Evolutionary conservation across 2,329 filamentous ascomycete genomes (phyloP), one percentile per base, ranked within the genome.

Genomic region (Elsinoe ampelina): DNA sequence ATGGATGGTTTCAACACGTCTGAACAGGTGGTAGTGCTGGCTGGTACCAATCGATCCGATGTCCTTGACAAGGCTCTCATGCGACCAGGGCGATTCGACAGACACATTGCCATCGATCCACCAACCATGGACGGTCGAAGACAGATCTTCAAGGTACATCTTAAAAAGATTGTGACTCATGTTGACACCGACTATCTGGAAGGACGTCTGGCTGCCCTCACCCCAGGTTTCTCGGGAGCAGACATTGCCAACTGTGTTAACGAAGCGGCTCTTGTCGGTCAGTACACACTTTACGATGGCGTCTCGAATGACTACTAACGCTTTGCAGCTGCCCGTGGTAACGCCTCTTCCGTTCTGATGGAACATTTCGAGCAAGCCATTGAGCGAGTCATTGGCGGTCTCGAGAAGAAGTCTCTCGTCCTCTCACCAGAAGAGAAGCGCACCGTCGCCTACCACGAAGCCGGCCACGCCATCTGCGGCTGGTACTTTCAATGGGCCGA

Each of bases 1-100:
- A 98, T 98, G 93, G 93, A 98, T 70, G 93, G 92, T 58, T 97
- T 97, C 83, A 96, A 96, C 73, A 97, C 92, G 6, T 83, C 86
- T 1, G 92, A 97, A 67, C 92, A 97, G 74, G 88, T 98, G 41
- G 92, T 98, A 55, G 93, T 98, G 32, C 80, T 98, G 60, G 93
- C 93, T 50, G 93, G 93, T 75, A 98, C 93, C 57, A 98, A 98
- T 75, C 82, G 93, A 73, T 87, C 90, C 10, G 93, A 98, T 70
- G 84, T 97, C 48, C 81, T 98, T 41, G 93, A 98, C 71, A 90
- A 93, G 76, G 93, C 93, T 6, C 77, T 98, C 63, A 93, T 97
- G 88, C 86, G 93, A 67, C 93, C 93, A 54, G 93, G 93, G 58
- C 90, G 93, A 65, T 98, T 98, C 68, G 93, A 98, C 71, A 82